Evolutionary conservation across 805 yeast species (phyloP).

Genomic region (Metschnikowia shivogae): DNA sequence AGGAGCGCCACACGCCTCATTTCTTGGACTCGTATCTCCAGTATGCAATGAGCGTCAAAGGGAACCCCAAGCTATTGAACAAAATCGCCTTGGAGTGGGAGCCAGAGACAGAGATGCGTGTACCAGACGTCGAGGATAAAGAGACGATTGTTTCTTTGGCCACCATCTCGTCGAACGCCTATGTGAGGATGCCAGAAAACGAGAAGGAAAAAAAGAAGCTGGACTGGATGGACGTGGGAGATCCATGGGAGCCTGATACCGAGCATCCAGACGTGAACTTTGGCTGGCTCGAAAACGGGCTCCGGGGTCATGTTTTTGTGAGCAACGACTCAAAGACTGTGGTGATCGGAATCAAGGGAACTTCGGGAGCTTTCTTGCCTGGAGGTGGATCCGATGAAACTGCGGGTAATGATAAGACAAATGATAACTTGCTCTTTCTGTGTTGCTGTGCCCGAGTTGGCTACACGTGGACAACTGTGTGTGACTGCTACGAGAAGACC

Average conservation of each 20-base stretch:
- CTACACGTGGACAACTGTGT: constrained; percentile 89
- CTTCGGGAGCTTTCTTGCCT: constrained; percentile 70
- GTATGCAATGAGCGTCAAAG: constrained; percentile 45
- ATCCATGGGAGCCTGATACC: constrained; percentile 50
- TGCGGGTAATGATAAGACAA: constrained; percentile 70
- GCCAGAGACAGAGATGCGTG: constrained; percentile 42
- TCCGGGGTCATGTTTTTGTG: constrained; percentile 87
- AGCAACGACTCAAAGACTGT: constrained; percentile 54
- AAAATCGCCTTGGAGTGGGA: constrained; percentile 61
- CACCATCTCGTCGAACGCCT: constrained; percentile 85
- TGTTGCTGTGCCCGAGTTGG: constrained; percentile 95
- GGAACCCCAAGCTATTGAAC: constrained; percentile 32
- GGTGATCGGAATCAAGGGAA: constrained; percentile 84
- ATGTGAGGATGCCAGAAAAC: constrained; percentile 67
- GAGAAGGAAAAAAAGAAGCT: constrained; percentile 47
- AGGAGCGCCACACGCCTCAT: constrained; percentile 48
- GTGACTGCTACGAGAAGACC: constrained; percentile 83
- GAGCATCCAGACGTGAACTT: constrained; percentile 51
- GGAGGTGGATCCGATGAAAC: constrained; percentile 60
- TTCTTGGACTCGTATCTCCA: constrained; percentile 63
- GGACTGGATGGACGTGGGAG: constrained; percentile 81
- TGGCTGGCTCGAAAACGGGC: constrained; percentile 85
- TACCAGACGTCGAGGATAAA: constrained; percentile 75
- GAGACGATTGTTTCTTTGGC: constrained; percentile 75
- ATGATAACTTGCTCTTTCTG: constrained; percentile 85